phyloP scores from a whole-genome alignment of 208 protist species.

The Trypanosomatidae sp. region DNA sequence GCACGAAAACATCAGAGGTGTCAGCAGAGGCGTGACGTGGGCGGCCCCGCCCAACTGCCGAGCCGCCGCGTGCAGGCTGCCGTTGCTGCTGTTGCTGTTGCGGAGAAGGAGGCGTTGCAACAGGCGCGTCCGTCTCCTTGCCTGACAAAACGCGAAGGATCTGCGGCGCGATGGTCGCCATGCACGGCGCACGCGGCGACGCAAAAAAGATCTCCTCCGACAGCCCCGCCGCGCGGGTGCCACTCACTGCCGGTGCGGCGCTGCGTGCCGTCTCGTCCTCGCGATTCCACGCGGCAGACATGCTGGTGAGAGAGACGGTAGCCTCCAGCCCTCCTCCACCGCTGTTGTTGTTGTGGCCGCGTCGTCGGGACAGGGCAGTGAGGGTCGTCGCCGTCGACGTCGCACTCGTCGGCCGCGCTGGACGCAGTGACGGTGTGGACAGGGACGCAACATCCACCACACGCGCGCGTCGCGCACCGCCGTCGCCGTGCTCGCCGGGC shows the following conservation, averaged over 20 bases:
- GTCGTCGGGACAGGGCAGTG: not conserved
- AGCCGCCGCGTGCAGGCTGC: too few relatives aligned
- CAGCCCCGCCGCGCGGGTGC: not conserved
- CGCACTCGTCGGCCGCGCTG: not conserved
- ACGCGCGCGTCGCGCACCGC: not conserved
- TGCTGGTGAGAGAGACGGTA: constrained; percentile 22
- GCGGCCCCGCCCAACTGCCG: too few relatives aligned
- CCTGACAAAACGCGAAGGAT: constrained; percentile 1
- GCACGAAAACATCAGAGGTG: not conserved
- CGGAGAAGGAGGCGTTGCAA: not conserved
- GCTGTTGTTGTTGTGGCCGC: not conserved
- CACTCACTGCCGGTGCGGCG: not conserved
- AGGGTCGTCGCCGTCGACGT: not conserved
- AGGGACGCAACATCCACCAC: not conserved
- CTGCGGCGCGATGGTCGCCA: not conserved
- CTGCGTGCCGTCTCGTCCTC: constrained; percentile 13
- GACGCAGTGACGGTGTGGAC: too few relatives aligned
- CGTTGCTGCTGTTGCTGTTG: too few relatives aligned
- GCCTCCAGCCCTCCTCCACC: not conserved
- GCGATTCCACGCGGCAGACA: constrained; percentile 24
- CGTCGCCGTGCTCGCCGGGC: not conserved
- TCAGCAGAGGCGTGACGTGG: not conserved
- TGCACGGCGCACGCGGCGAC: not conserved
- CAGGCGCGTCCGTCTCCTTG: too few relatives aligned
- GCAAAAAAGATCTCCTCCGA: too few relatives aligned